phyloP scores from a whole-genome alignment of 179 eudicot species.

The Spergularia azorica region DNA sequence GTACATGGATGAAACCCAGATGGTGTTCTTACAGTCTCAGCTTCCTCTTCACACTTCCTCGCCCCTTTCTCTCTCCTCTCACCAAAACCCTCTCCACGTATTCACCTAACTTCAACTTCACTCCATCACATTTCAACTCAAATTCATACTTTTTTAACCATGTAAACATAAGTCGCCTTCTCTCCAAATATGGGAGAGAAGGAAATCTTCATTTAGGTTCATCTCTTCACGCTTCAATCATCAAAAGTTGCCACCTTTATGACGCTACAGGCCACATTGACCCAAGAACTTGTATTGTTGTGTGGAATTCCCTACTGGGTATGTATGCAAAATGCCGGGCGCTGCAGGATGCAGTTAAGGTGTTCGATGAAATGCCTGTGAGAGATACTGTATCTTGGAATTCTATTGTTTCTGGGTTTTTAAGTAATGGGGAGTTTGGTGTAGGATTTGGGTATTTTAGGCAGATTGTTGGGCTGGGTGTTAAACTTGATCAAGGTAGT shows the following conservation, averaged over 20 bases:
- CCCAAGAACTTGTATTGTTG: constrained; percentile 30
- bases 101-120: too few relatives aligned
- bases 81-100: constrained; percentile 29
- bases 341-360: constrained; percentile 49
- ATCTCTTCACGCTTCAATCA: constrained; percentile 63
- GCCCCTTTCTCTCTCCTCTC: constrained; percentile 13
- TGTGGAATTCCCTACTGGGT: constrained; percentile 63
- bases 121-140: too few relatives aligned
- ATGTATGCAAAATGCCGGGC: constrained; percentile 57
- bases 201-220: constrained; percentile 58
- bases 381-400: constrained; percentile 86
- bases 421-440: constrained; percentile 40
- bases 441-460: constrained; percentile 60
- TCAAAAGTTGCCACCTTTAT: constrained; percentile 43
- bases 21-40: constrained; percentile 38
- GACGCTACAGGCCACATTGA: constrained; percentile 24
- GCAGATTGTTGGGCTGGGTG: constrained; percentile 41
- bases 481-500: constrained; percentile 66
- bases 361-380: constrained; percentile 80
- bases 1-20: constrained; percentile 75
- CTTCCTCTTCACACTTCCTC: constrained; percentile 20
- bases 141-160: constrained; percentile 31
- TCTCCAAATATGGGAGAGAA: constrained; percentile 58
- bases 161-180: constrained; percentile 42
- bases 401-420: constrained; percentile 55